Base-by-base conservation (phyloP, 2,329 filamentous ascomycete genomes). In the Myriosclerotinia curreyana region DNA sequence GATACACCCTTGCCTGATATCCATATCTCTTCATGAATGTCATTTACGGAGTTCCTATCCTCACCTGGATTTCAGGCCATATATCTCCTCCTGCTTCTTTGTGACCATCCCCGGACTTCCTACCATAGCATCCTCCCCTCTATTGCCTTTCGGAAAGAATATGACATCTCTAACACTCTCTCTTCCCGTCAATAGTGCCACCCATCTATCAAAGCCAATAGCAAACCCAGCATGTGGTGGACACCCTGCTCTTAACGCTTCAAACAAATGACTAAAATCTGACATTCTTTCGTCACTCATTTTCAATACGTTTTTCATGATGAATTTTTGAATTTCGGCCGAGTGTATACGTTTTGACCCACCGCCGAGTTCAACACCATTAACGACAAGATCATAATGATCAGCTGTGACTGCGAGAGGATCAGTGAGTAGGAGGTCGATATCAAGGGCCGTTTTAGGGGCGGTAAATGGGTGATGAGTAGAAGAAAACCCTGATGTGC, bases 391-490 rank as follows among this genome's bases (percentile, higher is more conserved):
- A 71, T 99, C 95, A 77, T 97, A 99, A 74, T 96, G 93, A 71
- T 96, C 94, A 4, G 90, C 96, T 70, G 83, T 85, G 1, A 86
- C 92, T 54, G 82, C 77, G 0, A 92, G 80, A 0, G 95, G 94
- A 49, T 92, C 82, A 0, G 82, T 86, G 46, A 86, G 80, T 1
- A 98, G 84, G 0, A 91, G 77, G 48, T 92, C 87, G 20, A 96
- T 83, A 73, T 98, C 93, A 5, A 80, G 78, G 0, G 82, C 76
- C 0, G 85, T 85, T 44, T 90, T 85, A 0, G 95, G 95, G 0
- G 95, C 91, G 0, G 95, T 99, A 77, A 99, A 99, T 0, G 95
- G 95, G 75, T 99, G 95, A 73, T 99, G 95, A 0, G 93, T 96
- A 0, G 94, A 88, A 12, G 88, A 86, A 71, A 98, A 86, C 5